A percentile compares a stretch with the other conserved stretches of the same genome.
phyloP scores from a whole-genome alignment of 2,329 filamentous ascomycete species.

The Aspergillus pseudonomiae region DNA sequence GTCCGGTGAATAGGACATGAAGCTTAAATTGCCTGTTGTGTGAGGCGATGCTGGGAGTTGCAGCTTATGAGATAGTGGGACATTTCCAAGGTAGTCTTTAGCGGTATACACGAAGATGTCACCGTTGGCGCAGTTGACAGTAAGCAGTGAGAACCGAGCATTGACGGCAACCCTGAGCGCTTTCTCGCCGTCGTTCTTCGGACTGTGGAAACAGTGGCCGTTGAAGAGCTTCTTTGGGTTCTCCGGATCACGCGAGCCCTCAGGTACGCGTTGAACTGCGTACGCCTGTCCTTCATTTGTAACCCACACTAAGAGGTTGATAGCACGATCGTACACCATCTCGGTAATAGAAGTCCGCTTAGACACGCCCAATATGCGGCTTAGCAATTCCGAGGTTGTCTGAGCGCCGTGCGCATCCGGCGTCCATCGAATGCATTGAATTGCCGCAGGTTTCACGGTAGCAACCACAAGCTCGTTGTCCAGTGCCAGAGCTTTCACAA shows the following conservation, averaged over 20 bases:
- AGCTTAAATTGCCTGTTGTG: slow-evolving; percentile 71
- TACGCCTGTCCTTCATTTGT: slow-evolving; percentile 86
- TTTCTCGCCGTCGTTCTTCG: slow-evolving; percentile 60
- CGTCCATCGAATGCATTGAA: slow-evolving; percentile 95
- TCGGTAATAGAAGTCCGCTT: slow-evolving; percentile 76
- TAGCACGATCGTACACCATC: slow-evolving; percentile 92
- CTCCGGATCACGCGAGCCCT: slow-evolving; percentile 46
- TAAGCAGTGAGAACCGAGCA: slow-evolving; percentile 90
- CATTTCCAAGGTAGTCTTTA: slow-evolving; percentile 89
- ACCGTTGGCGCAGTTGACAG: slow-evolving; percentile 79
- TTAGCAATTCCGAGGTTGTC: slow-evolving; percentile 87
- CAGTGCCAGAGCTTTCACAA: slow-evolving; percentile 81
- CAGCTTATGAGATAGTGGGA: slow-evolving; percentile 81
- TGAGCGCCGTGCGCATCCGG: slow-evolving; percentile 80
- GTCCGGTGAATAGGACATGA: slow-evolving; percentile 85
- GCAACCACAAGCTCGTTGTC: slow-evolving; percentile 93
- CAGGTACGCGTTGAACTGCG: slow-evolving; percentile 74
- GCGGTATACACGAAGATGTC: slow-evolving; percentile 87
- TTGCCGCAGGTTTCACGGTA: slow-evolving; percentile 86
- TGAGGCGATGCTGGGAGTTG: slow-evolving; percentile 67
- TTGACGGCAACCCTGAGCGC: slow-evolving; percentile 83
- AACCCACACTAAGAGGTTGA: slow-evolving; percentile 94
- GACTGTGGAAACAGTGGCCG: slow-evolving; percentile 86
- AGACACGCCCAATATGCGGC: slow-evolving; percentile 81
- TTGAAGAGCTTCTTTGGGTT: slow-evolving; percentile 72